Evolutionary conservation across 192 early-diverging fungal genomes (phyloP), one percentile per base, ranked within the genome.

Genomic region (Coemansia sp.): DNA sequence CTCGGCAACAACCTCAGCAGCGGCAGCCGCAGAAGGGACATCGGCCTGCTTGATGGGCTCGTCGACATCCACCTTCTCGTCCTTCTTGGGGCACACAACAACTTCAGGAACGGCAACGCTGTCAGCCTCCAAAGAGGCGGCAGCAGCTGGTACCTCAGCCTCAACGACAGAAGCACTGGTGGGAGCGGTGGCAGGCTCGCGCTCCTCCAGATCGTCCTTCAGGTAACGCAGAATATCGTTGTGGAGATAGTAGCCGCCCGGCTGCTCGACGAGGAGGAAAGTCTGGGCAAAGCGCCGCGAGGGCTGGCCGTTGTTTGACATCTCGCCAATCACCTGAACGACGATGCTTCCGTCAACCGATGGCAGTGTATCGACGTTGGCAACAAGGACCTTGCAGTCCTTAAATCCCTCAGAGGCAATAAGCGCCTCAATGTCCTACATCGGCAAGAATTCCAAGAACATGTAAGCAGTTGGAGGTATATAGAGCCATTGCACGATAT

Each of bases 191-290:
- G 28, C 59, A 18, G 67, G 70, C 38, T 85, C 82, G 73, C 57
- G 66, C 21, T 86, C 88, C 35, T 88, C 88, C 56, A 75, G 75
- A 62, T 95, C 94, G n/a, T 97, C 94, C 72, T 92, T 92, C 72
- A 97, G 79, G 83, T 91, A 96, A 62, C 95, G 90, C 85, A 97
- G 91, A 62, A 97, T 95, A 73, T 96, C 94, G 69, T 95, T 95
- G 79, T 90, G 78, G 25, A 97, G 93, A 70, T 92, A 96, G 82
- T 93, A 97, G n/a, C 93, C 94, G 48, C 85, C 85, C 18, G 90
- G 89, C 73, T 95, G 94, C 74, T 90, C 85, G 43, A 91, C 95
- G 53, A 97, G 79, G 64, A 94, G 88, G 76, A 97, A 95, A 26
- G 94, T 94, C 69, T 96, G 95, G 31, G 85, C 90, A 71, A 97